These are phyloP conservation scores for Fusarium tanahbumbuense DNA, from an alignment of 2,329 filamentous ascomycete species.

Conservation along the genomic window DNA sequence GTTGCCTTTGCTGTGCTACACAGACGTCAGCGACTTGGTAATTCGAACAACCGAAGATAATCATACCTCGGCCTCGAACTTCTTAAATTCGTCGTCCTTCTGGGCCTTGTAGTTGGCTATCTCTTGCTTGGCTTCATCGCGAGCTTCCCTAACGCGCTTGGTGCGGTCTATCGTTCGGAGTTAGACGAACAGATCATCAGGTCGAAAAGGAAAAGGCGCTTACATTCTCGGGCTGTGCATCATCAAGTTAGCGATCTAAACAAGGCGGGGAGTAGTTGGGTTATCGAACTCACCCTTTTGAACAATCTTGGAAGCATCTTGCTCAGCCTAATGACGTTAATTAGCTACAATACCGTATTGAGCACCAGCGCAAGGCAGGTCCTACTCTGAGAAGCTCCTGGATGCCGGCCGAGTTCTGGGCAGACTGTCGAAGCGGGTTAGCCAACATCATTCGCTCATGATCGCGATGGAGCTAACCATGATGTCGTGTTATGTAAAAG, in stretches of 20 bases:
- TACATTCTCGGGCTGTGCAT: conserved; percentile 85
- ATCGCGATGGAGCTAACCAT: conserved; percentile 38
- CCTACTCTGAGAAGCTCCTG: conserved; percentile 98
- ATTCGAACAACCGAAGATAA: not conserved
- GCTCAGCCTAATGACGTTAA: conserved; percentile 77
- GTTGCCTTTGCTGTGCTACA: conserved; percentile 91
- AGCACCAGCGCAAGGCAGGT: not conserved
- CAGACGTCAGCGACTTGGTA: conserved; percentile 8
- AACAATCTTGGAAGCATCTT: conserved; percentile 98
- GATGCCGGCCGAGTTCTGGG: conserved; percentile 98
- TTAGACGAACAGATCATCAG: conserved; percentile 2
- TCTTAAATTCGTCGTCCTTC: conserved; percentile 96
- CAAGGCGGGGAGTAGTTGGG: conserved; percentile 12
- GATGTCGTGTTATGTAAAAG: conserved; percentile 17
- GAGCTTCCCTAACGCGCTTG: conserved; percentile 96
- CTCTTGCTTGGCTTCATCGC: conserved; percentile 96
- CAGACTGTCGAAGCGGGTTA: conserved; percentile 72
- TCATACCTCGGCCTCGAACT: conserved; percentile 80
- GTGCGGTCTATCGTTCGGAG: conserved; percentile 69
- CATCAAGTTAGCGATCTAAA: conserved; percentile 46
- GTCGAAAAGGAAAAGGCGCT: conserved; percentile 47
- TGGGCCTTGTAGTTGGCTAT: conserved; percentile 90
- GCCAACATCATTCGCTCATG: conserved; percentile 36
- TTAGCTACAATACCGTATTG: conserved; percentile 4
- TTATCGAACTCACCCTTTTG: conserved; percentile 79